These are phyloP conservation scores for Botrytis byssoidea DNA, from an alignment of 2,329 filamentous ascomycete genomes.

Conservation along the genomic window DNA sequence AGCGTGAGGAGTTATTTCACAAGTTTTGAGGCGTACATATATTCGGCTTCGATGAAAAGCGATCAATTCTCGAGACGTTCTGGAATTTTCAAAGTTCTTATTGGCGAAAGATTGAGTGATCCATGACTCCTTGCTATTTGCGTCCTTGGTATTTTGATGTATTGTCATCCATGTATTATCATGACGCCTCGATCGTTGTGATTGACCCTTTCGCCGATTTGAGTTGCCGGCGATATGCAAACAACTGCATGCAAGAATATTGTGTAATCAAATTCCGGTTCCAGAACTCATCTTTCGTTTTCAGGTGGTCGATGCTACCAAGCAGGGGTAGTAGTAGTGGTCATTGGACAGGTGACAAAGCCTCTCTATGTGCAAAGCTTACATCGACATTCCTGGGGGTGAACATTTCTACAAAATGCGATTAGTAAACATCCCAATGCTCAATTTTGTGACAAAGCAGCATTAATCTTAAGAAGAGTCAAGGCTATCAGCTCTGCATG, in stretches of 20 bases:
- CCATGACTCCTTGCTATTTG: neutral
- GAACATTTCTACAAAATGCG: neutral
- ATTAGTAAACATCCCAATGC: neutral
- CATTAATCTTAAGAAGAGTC: neutral
- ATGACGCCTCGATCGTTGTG: neutral
- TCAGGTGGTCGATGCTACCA: neutral
- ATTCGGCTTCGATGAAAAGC: neutral
- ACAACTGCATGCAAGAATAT: neutral
- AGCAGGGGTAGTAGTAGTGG: neutral
- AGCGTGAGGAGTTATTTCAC: neutral
- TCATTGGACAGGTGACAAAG: conserved; percentile 2
- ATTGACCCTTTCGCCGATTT: neutral
- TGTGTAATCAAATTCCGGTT: neutral
- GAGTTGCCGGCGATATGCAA: neutral
- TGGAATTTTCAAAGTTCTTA: neutral
- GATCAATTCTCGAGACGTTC: neutral
- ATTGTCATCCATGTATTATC: neutral
- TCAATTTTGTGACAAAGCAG: neutral
- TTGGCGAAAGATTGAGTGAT: neutral
- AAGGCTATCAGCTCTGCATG: neutral
- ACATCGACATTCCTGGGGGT: neutral
- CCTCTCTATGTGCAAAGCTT: neutral
- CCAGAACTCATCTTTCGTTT: neutral
- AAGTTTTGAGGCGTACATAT: neutral
- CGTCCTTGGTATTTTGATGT: neutral